These are phyloP conservation scores for Euphorbia schlechtendalii DNA, from an alignment of 441 rosid genomes.

Conservation along the genomic window DNA sequence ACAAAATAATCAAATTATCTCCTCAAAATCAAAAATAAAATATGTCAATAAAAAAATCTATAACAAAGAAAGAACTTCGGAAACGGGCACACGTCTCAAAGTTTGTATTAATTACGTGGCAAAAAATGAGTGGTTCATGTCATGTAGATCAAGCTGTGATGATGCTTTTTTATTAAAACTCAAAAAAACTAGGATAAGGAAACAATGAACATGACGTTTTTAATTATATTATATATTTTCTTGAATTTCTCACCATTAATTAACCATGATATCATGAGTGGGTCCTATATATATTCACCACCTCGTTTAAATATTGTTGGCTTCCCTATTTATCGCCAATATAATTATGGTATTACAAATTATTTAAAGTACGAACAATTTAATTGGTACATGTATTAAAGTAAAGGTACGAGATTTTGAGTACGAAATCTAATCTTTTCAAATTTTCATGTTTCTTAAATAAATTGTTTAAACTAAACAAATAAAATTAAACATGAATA, in stretches of 20 bases:
- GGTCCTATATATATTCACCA: neutral
- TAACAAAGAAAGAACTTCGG: neutral
- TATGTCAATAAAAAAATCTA: neutral
- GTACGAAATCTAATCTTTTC: too few relatives aligned
- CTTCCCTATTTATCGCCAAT: neutral
- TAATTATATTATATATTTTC: neutral
- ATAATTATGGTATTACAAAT: too few relatives aligned
- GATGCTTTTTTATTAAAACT: neutral
- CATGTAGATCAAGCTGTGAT: too few relatives aligned
- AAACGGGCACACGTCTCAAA: neutral
- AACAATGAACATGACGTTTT: neutral
- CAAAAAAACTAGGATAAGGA: neutral
- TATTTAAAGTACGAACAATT: too few relatives aligned
- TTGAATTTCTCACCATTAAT: neutral
- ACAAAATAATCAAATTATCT: neutral
- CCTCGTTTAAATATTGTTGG: neutral
- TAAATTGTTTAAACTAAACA: too few relatives aligned
- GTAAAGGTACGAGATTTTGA: too few relatives aligned
- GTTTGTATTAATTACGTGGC: neutral
- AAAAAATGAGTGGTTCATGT: neutral
- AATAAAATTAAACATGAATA: too few relatives aligned
- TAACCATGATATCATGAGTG: neutral
- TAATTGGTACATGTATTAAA: too few relatives aligned
- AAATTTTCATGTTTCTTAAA: too few relatives aligned
- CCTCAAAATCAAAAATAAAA: neutral